Base-by-base conservation (phyloP, 345 rosid species). In the Eucalyptus pauciflora region DNA sequence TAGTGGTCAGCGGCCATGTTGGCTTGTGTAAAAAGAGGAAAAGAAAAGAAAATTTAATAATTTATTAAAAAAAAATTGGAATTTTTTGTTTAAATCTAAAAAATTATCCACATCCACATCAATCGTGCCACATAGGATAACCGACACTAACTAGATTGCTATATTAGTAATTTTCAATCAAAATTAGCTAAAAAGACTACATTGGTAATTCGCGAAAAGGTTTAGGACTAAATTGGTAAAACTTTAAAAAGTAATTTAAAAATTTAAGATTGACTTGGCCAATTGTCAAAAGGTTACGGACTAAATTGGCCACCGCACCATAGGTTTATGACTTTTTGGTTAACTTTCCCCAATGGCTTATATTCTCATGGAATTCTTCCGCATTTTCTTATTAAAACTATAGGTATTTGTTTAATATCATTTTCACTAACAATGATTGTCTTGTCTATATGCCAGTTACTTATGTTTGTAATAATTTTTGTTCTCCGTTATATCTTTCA, bases 1-100 rank as follows among this genome's bases (percentile, higher is more conserved):
- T 1, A 58, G 1, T 58, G n/a, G 7, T 58, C 3, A 0, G 0
- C 0, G 6, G 0, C 64, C 64, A 10, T 25, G 13, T 11, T 2
- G 0, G 1, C 1, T 25, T 25, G 3, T 25, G n/a, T 58, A 25
- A 1, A 25, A 58, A 58, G 1, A 58, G 14, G 64, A 25, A 58
- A 58, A 58, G 2, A 24, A 58, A 58, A 24, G 1, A 58, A 56
- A 58, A 58, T 5, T 25, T 24, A 5, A 10, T 24, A 10, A 56
- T 56, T 56, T 22, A 54, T 54, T 20, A 20, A 3, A 22, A 54
- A 54, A 56, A 58, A 24, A 4, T 7, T 7, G 22, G 5, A 20
- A 54, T 8, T 1, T 54, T 54, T 54, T 54, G 22, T 54, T 54
- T 10, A 54, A 54, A 54, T 20, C 25, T 20, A 54, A 54, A 54